Base-by-base conservation (phyloP, 768 basidiomycete species). In the Boletellus emodensis region DNA sequence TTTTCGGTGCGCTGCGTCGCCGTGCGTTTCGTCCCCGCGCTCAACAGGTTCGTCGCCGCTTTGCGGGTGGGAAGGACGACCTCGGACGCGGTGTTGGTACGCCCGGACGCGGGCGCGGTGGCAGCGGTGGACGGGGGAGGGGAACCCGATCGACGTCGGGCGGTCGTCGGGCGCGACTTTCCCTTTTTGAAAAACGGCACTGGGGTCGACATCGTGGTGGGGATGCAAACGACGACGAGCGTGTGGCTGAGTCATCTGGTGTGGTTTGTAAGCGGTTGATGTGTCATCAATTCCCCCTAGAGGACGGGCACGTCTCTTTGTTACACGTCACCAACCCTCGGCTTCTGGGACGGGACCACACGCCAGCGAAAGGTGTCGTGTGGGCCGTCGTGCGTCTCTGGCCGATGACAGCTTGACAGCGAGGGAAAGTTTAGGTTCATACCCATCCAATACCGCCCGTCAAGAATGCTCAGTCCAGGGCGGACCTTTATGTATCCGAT, bases 141-240 rank as follows among this genome's bases (percentile, higher is more conserved):
- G 24, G 86, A 89, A 6, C 73, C 62, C 3, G 90, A 90, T 22
- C 93, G 80, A 60, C 87, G 86, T 34, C 94, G 81, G 3, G 78
- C 67, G 0, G 87, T 88, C 4, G 83, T 76, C 2, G 93, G 93
- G 1, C 92, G 79, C 3, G 84, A 77, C 58, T 85, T 87, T 36
- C 87, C 84, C 63, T 86, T 90, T 72, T 88, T 95, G 73, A 95
- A 91, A 72, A 96, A 94, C 3, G 90, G 84, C 0, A 95, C 90
- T 41, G 55, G 43, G 42, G 69, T 55, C 60, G 67, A 64, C 68
- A 73, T 74, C 20, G 51, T 60, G 47, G 49, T 49, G 37, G 30
- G 37, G 10, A 41, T n/a, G 17, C 20, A 12, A 33, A 43, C 47
- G 22, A 17, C 41, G 37, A 15, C 17, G 12, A 14, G 33, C 3